phyloP scores from a whole-genome alignment of 768 basidiomycete genomes.

The Suillus plorans region DNA sequence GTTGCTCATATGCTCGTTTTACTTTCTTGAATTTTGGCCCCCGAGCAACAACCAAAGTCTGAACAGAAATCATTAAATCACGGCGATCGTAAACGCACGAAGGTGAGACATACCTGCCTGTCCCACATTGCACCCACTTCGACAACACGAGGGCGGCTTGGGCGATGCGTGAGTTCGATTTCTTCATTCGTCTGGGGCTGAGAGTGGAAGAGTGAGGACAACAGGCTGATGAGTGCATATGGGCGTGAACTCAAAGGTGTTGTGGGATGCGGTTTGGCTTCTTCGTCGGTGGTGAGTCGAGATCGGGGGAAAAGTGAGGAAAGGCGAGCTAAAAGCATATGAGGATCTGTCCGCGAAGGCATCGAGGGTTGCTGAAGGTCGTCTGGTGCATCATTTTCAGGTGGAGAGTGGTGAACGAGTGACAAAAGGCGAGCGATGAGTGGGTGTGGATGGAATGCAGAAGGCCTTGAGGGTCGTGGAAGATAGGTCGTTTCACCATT shows the following conservation, averaged over 20 bases:
- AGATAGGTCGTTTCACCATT: not conserved
- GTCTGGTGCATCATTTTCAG: not conserved
- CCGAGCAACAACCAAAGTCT: too few relatives aligned
- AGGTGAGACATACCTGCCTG: too few relatives aligned
- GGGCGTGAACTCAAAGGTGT: too few relatives aligned
- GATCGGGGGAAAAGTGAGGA: not conserved
- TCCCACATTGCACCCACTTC: too few relatives aligned
- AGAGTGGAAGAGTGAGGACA: not conserved
- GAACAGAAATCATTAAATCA: too few relatives aligned
- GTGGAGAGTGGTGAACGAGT: not conserved
- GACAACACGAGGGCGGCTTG: too few relatives aligned
- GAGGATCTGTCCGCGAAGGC: not conserved
- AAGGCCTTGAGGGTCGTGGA: not conserved
- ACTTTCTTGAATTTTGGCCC: too few relatives aligned
- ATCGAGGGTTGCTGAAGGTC: not conserved
- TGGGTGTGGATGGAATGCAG: not conserved
- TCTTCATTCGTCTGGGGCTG: too few relatives aligned
- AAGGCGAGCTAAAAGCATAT: not conserved
- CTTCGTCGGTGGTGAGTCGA: not conserved
- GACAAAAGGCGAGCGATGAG: not conserved
- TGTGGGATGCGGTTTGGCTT: not conserved
- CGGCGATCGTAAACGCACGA: too few relatives aligned
- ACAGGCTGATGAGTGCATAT: too few relatives aligned
- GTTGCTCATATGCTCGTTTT: too few relatives aligned
- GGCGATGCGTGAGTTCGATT: too few relatives aligned